phyloP scores from a whole-genome alignment of 1,284 basidiomycete genomes.

The Melampsora americana region DNA sequence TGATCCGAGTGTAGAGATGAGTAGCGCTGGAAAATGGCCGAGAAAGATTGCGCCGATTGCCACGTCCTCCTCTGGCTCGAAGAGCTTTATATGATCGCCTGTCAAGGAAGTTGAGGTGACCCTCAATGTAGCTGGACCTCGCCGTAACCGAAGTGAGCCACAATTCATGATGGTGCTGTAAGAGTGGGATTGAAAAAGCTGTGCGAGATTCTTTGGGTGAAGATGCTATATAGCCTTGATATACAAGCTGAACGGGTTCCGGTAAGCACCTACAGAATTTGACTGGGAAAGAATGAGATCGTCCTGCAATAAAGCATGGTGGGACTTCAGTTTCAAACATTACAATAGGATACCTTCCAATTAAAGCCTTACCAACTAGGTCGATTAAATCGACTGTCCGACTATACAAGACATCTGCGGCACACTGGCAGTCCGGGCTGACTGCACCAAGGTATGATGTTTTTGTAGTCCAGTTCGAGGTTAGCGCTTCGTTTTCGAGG shows the following conservation, averaged over 20 bases:
- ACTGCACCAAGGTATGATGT: background rate
- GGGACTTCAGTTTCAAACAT: background rate
- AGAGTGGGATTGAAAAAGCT: background rate
- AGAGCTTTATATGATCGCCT: background rate
- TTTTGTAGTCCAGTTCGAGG: background rate
- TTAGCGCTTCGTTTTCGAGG: background rate
- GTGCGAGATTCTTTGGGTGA: background rate
- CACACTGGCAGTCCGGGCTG: background rate
- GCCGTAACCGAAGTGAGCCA: background rate
- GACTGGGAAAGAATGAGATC: background rate
- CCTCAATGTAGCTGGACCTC: background rate
- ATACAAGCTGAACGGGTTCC: background rate
- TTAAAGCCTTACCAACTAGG: background rate
- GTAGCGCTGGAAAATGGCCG: background rate
- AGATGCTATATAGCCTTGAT: background rate
- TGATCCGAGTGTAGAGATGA: background rate
- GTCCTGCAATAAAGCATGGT: background rate
- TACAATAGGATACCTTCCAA: no score
- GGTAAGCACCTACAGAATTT: background rate
- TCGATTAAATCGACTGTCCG: background rate
- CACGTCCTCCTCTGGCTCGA: background rate
- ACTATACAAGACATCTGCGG: background rate
- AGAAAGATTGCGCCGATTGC: background rate
- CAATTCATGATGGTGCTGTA: background rate
- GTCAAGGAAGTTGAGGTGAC: background rate